Evolutionary conservation across 345 rosid species (phyloP).

Genomic region (Eutrema yunnanense): DNA sequence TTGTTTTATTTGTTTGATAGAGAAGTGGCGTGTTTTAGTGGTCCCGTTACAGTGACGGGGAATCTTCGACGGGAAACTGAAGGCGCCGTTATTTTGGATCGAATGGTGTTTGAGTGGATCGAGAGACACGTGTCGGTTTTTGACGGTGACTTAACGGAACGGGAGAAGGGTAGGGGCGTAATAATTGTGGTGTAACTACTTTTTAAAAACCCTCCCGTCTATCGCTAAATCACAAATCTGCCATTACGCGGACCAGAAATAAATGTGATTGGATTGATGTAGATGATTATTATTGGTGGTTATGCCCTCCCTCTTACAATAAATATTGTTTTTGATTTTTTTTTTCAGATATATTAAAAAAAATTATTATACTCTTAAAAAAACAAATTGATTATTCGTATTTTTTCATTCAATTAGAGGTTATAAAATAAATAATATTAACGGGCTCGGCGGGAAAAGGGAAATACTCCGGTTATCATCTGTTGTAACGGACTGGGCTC

Average conservation of each 20-base stretch:
- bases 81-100: conserved; percentile 63
- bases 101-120: neutral
- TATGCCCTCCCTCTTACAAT: no score
- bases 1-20: conserved; percentile 5
- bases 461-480: no score
- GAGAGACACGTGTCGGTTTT: conserved; percentile 16
- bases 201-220: conserved; percentile 11
- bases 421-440: no score
- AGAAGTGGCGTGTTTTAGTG: conserved; percentile 25
- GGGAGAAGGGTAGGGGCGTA: conserved; percentile 15
- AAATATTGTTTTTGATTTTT: no score
- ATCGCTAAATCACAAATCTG: conserved; percentile 6
- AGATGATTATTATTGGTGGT: no score
- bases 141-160: conserved; percentile 30
- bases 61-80: conserved; percentile 62
- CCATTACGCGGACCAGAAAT: neutral
- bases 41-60: conserved; percentile 57
- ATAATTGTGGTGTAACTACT: conserved; percentile 24
- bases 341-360: no score
- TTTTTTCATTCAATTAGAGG: no score
- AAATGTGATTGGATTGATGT: neutral
- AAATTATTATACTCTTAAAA: no score
- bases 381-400: no score
- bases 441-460: no score
- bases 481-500: no score